Evolutionary conservation across 768 basidiomycete species (phyloP), one percentile per base, ranked within the genome.

Genomic region (Cubamyces sp.): DNA sequence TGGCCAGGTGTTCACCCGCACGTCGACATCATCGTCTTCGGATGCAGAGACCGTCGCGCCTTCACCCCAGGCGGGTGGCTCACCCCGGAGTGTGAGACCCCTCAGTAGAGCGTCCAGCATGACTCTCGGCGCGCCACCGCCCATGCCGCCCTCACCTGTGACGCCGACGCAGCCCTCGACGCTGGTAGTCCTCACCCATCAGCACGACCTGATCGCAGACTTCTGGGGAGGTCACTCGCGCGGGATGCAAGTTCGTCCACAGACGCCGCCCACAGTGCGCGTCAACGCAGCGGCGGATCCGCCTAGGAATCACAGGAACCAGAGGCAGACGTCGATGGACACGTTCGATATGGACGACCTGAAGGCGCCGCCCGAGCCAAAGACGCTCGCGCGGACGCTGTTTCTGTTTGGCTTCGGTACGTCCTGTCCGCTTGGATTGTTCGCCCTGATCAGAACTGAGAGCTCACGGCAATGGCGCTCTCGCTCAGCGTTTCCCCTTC

Each of bases 381-480:
- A 26, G 42, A 60, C 63, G 54, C 58, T 46, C 42, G 52, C 58
- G 49, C 26, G 55, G 15, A 15, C 21, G 48, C 18, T 64, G 12
- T 64, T 64, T 53, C 40, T 51, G 28, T 47, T 55, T 21, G 63
- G 63, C n/a, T 64, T 64, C 37, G 5, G 63, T 64, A 28, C 51
- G 62, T 57, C 23, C 28, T 21, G 7, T 28, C 25, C 26, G 23
- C 49, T 59, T 21, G 42, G 0, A 40, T 26, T 26, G 8, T n/a
- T 21, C n/a, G 39, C 40, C 19, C 16, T 26, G n/a, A 4, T 5
- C 18, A 4, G 34, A 48, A 26, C 26, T 16, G n/a, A n/a, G 19
- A 18, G 21, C 51, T 26, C 25, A 28, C 18, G 21, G 21, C 28
- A 16, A 16, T 30, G 39, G 23, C 28, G 51, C 28, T n/a, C 7